Evolutionary conservation across 805 yeast species (phyloP).

Genomic region (Yamadazyma tumulicola): DNA sequence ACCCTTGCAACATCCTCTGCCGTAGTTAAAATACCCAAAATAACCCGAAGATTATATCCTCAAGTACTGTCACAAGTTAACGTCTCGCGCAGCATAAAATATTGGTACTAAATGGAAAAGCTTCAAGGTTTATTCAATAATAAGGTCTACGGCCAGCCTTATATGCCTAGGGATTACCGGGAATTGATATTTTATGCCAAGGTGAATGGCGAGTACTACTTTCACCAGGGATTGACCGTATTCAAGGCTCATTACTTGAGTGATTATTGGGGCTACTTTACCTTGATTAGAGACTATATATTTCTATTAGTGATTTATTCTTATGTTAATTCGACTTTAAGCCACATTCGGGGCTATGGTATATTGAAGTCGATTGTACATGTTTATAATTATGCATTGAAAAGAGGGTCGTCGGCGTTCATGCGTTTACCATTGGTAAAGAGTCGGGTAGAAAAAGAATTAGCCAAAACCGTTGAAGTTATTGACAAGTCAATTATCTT

Average conservation of each 20-base stretch:
- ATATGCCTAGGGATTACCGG: conserved; percentile 5
- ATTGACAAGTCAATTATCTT: conserved; percentile 59
- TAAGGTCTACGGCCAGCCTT: conserved; percentile 6
- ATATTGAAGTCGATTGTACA: conserved; percentile 23
- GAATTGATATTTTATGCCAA: conserved; percentile 1
- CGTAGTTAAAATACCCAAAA: background rate
- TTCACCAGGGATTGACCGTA: background rate
- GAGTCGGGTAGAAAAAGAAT: conserved; percentile 57
- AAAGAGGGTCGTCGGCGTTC: conserved; percentile 25
- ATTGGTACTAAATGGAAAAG: no score
- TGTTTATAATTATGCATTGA: conserved; percentile 12
- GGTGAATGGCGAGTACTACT: background rate
- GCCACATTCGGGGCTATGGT: conserved; percentile 37
- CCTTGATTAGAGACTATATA: conserved; percentile 19
- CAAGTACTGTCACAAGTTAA: no score
- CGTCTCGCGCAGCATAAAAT: no score
- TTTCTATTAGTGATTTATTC: conserved; percentile 15
- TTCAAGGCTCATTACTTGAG: conserved; percentile 4
- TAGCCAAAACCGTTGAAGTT: conserved; percentile 41
- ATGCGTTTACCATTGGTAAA: conserved; percentile 52
- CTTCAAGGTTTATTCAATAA: no score
- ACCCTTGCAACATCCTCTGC: no score
- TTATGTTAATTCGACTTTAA: conserved; percentile 2
- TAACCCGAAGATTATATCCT: no score
- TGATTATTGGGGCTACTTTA: conserved; percentile 12